Percentiles rank a stretch among this genome's conserved stretches.
phyloP scores from a whole-genome alignment of 2,329 filamentous ascomycete species.

The Pseudocercospora ulei region DNA sequence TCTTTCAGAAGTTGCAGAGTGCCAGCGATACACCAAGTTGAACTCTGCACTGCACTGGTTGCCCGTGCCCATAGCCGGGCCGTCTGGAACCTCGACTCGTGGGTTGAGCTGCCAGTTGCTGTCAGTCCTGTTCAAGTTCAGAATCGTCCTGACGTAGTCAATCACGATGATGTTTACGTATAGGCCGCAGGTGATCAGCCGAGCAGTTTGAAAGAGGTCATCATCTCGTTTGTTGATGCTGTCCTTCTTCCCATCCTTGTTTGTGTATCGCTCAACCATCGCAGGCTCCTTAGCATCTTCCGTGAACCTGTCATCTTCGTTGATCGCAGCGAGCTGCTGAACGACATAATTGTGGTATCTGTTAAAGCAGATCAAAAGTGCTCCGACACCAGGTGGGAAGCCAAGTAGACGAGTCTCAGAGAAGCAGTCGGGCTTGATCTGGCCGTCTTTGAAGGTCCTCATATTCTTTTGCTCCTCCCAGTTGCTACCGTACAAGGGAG shows the following conservation, averaged over 20 bases:
- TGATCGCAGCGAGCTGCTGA: conserved; percentile 69
- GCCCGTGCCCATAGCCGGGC: conserved; percentile 39
- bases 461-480: conserved; percentile 57
- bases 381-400: conserved; percentile 60
- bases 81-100: conserved; percentile 34
- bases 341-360: conserved; percentile 80
- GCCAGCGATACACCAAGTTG: conserved; percentile 47
- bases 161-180: conserved; percentile 48
- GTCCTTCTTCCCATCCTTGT: conserved; percentile 14
- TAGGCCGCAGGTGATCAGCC: conserved; percentile 45
- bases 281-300: conserved; percentile 50
- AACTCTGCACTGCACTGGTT: conserved; percentile 48
- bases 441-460: conserved; percentile 56
- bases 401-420: conserved; percentile 55
- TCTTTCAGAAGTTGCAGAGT: conserved; percentile 38
- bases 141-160: conserved; percentile 47
- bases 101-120: conserved; percentile 41
- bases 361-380: conserved; percentile 58
- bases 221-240: conserved; percentile 36
- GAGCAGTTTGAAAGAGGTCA: conserved; percentile 45
- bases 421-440: conserved; percentile 61
- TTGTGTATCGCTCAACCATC: conserved; percentile 30
- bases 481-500: conserved; percentile 63
- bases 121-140: conserved; percentile 41
- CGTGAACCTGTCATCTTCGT: conserved; percentile 69